phyloP scores from a whole-genome alignment of 2,329 filamentous ascomycete genomes.

The Epichloe scottii region DNA sequence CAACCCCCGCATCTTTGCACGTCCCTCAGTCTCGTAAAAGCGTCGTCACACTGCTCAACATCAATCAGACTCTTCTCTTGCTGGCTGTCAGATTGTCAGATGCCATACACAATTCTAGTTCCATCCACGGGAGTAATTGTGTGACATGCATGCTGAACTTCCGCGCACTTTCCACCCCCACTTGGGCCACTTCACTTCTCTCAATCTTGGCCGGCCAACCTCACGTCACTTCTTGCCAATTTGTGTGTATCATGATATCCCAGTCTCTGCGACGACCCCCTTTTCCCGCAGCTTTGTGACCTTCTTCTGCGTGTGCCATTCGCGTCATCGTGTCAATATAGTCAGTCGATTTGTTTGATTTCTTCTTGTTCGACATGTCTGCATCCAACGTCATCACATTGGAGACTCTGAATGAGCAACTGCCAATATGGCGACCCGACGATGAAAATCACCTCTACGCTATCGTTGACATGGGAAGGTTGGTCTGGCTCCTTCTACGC shows the following conservation, averaged over 20 bases:
- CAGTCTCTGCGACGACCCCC: background rate
- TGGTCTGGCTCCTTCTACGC: constrained; percentile 5
- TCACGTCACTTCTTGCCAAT: background rate
- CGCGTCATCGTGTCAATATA: background rate
- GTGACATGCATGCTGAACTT: background rate
- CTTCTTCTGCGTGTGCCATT: background rate
- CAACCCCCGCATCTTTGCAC: too few relatives aligned
- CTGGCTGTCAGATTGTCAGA: too few relatives aligned
- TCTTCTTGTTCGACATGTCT: constrained; percentile 14
- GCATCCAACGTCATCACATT: constrained; percentile 35
- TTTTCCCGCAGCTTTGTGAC: background rate
- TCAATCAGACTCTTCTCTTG: too few relatives aligned
- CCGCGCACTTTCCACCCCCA: constrained; percentile 1
- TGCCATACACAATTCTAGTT: too few relatives aligned
- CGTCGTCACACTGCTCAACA: too few relatives aligned
- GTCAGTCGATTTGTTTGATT: too few relatives aligned
- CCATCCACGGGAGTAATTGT: too few relatives aligned
- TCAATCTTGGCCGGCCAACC: constrained; percentile 1
- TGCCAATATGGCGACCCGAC: constrained; percentile 35
- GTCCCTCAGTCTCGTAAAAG: too few relatives aligned
- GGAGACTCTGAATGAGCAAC: constrained; percentile 34
- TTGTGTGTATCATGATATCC: background rate
- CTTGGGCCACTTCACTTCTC: background rate
- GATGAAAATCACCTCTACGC: constrained; percentile 39
- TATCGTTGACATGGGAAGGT: constrained; percentile 50